Percentiles rank a stretch among this genome's conserved stretches.
Conservation (phyloP, 768 basidiomycete species). For the Rossbeevera mucosa region DNA sequence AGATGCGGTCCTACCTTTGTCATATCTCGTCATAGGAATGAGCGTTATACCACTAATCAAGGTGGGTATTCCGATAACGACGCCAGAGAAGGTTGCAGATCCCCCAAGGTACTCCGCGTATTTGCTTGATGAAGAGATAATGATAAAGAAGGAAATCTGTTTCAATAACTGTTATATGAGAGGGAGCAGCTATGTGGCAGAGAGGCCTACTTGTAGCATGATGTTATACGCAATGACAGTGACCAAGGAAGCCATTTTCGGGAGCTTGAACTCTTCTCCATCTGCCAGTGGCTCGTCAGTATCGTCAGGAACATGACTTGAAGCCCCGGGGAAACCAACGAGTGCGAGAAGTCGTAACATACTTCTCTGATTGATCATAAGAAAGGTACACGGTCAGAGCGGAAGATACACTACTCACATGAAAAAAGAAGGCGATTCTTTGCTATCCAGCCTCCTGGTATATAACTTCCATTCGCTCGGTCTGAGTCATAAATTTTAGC, state of each 20-base stretch:
- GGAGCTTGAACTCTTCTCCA: conserved; percentile 41
- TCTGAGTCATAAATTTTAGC: not conserved
- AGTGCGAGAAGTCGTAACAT: not conserved
- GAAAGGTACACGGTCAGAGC: not conserved
- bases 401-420: not conserved
- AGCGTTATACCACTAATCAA: conserved; percentile 56
- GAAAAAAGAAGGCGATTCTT: no score
- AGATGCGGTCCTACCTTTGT: conserved; percentile 42
- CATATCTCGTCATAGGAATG: conserved; percentile 50
- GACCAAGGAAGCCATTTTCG: conserved; percentile 42
- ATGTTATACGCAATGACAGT: conserved; percentile 43
- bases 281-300: conserved; percentile 20
- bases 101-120: conserved; percentile 64
- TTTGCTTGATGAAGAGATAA: conserved; percentile 60
- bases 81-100: conserved; percentile 63
- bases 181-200: not conserved
- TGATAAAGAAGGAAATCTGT: conserved; percentile 60
- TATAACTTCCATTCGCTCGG: not conserved
- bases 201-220: conserved; percentile 21
- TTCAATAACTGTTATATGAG: conserved; percentile 22
- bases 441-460: no score
- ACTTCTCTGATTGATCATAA: not conserved
- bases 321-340: not conserved
- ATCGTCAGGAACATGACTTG: not conserved
- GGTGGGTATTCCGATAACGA: conserved; percentile 64